These are phyloP conservation scores for Saturnispora halmiae DNA, from an alignment of 805 yeast species.

Conservation along the genomic window DNA sequence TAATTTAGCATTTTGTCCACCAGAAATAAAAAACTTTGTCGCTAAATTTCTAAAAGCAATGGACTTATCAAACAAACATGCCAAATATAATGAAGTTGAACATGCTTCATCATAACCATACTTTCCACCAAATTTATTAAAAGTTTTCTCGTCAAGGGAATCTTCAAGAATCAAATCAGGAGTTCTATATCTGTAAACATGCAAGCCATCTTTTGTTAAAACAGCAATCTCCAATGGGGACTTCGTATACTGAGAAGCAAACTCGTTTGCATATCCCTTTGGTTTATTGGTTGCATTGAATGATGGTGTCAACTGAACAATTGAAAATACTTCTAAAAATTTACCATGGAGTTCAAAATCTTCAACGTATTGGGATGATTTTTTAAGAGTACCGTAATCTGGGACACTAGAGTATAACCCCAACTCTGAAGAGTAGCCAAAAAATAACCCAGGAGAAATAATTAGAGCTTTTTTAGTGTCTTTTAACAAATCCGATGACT, in stretches of 20 bases:
- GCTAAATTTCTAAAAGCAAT: conserved; percentile 40
- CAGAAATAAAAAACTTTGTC: conserved; percentile 41
- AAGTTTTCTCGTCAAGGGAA: conserved; percentile 53
- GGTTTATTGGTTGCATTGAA: conserved; percentile 69
- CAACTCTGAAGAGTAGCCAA: conserved; percentile 49
- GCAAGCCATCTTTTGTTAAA: conserved; percentile 70
- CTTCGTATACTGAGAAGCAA: conserved; percentile 75
- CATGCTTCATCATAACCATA: conserved; percentile 89
- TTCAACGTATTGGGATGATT: conserved; percentile 62
- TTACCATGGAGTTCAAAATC: conserved; percentile 68
- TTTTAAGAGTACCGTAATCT: conserved; percentile 77
- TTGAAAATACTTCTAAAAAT: conserved; percentile 51
- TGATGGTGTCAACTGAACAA: conserved; percentile 59
- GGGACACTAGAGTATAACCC: conserved; percentile 64
- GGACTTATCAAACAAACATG: conserved; percentile 64
- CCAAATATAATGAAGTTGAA: conserved; percentile 74
- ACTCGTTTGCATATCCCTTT: conserved; percentile 73
- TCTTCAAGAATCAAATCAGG: conserved; percentile 70
- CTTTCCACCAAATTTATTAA: conserved; percentile 59
- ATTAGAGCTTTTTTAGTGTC: conserved; percentile 52
- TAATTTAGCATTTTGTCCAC: conserved; percentile 44
- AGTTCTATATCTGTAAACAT: conserved; percentile 65
- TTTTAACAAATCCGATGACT: conserved; percentile 44
- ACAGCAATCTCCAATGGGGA: conserved; percentile 68
- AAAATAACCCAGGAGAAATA: conserved; percentile 78